These are phyloP conservation scores for Eleusine coracana DNA, from an alignment of 176 grass and related monocot species.

Conservation along the genomic window DNA sequence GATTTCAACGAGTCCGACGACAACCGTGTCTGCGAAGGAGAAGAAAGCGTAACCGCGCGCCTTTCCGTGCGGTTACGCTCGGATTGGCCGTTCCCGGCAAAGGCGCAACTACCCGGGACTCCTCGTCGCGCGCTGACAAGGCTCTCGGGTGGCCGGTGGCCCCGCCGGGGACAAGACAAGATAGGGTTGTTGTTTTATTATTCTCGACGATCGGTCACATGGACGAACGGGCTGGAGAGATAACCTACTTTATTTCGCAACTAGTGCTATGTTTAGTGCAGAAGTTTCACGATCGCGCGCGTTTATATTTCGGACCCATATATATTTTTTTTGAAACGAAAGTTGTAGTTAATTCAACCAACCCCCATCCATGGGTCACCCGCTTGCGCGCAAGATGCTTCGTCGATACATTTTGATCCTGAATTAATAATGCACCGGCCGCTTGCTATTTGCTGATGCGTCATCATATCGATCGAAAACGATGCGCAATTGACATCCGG, in stretches of 20 bases:
- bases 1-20: background rate
- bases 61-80: background rate
- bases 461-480: background rate
- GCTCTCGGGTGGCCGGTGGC: background rate
- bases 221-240: constrained; percentile 7
- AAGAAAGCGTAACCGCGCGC: background rate
- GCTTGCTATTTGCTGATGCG: background rate
- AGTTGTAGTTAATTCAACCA: too few species aligned
- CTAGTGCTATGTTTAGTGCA: background rate
- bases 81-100: background rate
- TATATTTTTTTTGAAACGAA: background rate
- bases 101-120: background rate
- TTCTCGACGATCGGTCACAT: background rate
- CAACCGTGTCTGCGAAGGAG: background rate
- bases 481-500: background rate
- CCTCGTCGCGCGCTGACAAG: background rate
- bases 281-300: constrained; percentile 14
- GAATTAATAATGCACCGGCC: background rate
- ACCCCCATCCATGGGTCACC: background rate
- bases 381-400: background rate
- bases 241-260: constrained; percentile 7
- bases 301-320: background rate
- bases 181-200: background rate
- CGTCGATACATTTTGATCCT: background rate
- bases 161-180: background rate